These are phyloP conservation scores for Macrocybe gigantea DNA, from an alignment of 768 basidiomycete genomes.

Conservation along the genomic window DNA sequence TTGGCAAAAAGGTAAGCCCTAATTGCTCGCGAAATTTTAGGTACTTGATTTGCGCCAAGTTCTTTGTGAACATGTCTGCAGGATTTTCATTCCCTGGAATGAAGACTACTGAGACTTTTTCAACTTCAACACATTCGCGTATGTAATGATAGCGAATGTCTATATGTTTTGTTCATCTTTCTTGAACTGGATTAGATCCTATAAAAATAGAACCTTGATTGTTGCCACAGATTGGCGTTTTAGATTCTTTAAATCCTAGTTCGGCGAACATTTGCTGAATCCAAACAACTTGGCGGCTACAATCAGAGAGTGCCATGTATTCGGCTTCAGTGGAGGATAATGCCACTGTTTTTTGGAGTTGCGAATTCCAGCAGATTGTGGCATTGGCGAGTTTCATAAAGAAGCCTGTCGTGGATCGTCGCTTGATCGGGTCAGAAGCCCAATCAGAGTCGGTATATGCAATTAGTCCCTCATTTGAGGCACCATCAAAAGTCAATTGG, in stretches of 20 bases:
- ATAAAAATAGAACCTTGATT: conserved; percentile 13
- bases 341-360: conserved; percentile 26
- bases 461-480: not conserved
- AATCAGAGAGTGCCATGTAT: conserved; percentile 23
- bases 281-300: conserved; percentile 21
- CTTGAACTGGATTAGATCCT: conserved; percentile 4
- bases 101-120: not conserved
- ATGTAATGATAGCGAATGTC: conserved; percentile 9
- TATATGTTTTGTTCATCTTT: conserved; percentile 5
- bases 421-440: conserved; percentile 11
- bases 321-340: conserved; percentile 31
- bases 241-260: conserved; percentile 6
- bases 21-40: not conserved
- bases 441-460: conserved; percentile 15
- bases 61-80: conserved; percentile 9
- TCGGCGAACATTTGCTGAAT: conserved; percentile 18
- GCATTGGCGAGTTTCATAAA: conserved; percentile 23
- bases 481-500: conserved; percentile 4
- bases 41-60: not conserved
- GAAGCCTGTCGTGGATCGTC: conserved; percentile 26
- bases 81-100: conserved; percentile 3
- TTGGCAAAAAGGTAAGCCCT: not conserved
- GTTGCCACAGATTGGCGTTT: conserved; percentile 14
- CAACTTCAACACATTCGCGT: conserved; percentile 5
- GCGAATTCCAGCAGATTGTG: conserved; percentile 26